Percentiles rank a stretch among this genome's conserved stretches.
Evolutionary conservation across 345 rosid species (phyloP).

Genomic region (Noccaea caerulescens): DNA sequence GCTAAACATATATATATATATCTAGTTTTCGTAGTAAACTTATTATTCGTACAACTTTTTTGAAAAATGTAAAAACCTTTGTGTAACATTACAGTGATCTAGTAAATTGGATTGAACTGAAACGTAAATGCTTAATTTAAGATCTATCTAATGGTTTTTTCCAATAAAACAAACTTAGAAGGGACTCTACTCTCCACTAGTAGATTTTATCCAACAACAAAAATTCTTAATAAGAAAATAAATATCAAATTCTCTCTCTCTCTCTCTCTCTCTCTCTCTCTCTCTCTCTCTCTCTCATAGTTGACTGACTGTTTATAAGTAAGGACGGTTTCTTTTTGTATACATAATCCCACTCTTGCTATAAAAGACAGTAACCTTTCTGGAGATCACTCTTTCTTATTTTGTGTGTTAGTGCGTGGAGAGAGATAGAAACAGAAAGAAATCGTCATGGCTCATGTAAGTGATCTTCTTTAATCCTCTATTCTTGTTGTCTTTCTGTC

Average conservation of each 20-base stretch:
- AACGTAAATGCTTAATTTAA: not conserved
- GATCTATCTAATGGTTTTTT: conserved; percentile 4
- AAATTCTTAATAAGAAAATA: not conserved
- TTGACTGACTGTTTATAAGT: conserved; percentile 39
- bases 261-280: too few species aligned
- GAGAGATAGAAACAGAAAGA: conserved; percentile 22
- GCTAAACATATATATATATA: not conserved
- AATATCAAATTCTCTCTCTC: not conserved
- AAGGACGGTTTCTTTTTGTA: not conserved
- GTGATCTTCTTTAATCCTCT: conserved; percentile 19
- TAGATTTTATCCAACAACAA: not conserved
- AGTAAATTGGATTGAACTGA: not conserved
- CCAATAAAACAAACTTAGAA: conserved; percentile 16
- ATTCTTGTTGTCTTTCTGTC: conserved; percentile 32
- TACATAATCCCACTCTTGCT: conserved; percentile 30
- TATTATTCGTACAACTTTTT: not conserved
- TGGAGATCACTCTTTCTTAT: conserved; percentile 36
- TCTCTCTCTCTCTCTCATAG: conserved; percentile 24
- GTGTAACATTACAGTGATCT: not conserved
- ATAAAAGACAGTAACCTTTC: conserved; percentile 43
- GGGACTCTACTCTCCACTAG: conserved; percentile 2
- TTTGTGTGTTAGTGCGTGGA: conserved; percentile 41
- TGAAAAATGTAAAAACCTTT: not conserved
- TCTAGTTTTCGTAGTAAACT: not conserved
- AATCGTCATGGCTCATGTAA: conserved; percentile 46